These are phyloP conservation scores for Tuber microsphaerosporum DNA, from an alignment of 495 filamentous ascomycete species.

Conservation along the genomic window DNA sequence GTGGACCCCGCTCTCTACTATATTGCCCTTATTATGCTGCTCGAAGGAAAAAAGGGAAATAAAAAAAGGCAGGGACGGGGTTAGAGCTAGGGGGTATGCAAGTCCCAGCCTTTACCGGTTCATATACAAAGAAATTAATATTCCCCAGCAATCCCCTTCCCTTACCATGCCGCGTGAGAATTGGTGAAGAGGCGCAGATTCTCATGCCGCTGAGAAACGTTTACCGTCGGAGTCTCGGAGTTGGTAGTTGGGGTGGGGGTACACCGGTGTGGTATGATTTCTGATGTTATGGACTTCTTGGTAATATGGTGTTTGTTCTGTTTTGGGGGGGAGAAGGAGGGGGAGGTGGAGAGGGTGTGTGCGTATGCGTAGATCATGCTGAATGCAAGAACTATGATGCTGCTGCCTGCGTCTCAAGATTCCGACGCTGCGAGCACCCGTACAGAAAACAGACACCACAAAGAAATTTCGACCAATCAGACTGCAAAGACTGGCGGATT, in stretches of 20 bases:
- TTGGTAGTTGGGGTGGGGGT: not conserved
- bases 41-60: not conserved
- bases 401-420: not conserved
- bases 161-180: not conserved
- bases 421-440: not conserved
- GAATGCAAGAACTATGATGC: not conserved
- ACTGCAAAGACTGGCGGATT: not conserved
- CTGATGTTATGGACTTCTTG: constrained; percentile 67
- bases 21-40: not conserved
- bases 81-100: not conserved
- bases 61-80: not conserved
- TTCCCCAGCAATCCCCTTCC: not conserved
- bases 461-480: not conserved
- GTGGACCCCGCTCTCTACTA: not conserved
- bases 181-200: not conserved
- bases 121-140: not conserved
- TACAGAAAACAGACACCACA: not conserved
- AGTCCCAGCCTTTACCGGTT: not conserved
- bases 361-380: constrained; percentile 50
- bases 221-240: not conserved
- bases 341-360: constrained; percentile 48
- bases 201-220: not conserved
- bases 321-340: constrained; percentile 59
- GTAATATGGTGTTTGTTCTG: constrained; percentile 63
- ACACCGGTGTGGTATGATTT: constrained; percentile 42